Percentiles rank a stretch among this genome's conserved stretches.
phyloP scores from a whole-genome alignment of 306 rosid species.

The Ochetophila trinervis region DNA sequence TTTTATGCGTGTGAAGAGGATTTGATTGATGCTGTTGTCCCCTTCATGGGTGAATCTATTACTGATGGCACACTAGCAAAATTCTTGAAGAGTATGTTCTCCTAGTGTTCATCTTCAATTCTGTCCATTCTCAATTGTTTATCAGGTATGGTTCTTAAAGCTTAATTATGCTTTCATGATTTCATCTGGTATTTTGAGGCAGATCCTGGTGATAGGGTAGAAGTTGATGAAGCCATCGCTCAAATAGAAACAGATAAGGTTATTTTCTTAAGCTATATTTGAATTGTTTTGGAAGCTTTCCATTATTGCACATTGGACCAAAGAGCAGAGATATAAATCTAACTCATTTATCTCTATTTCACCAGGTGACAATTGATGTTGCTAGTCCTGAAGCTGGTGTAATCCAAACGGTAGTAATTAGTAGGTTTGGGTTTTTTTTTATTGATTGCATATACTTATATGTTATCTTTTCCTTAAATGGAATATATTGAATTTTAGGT shows the following conservation, averaged over 20 bases:
- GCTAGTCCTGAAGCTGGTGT: slow-evolving; percentile 78
- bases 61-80: slow-evolving; percentile 73
- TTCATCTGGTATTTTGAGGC: slow-evolving; percentile 31
- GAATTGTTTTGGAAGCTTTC: slow-evolving; percentile 19
- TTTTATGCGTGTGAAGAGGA: slow-evolving; percentile 50
- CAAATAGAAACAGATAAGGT: slow-evolving; percentile 91
- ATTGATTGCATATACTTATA: too few species aligned
- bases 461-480: too few species aligned
- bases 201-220: slow-evolving; percentile 75
- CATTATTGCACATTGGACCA: slow-evolving; percentile 9
- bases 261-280: slow-evolving; percentile 14
- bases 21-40: slow-evolving; percentile 69
- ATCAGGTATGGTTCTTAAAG: not conserved
- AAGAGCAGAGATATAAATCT: slow-evolving; percentile 6
- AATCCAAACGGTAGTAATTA: slow-evolving; percentile 52
- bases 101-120: not conserved
- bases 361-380: slow-evolving; percentile 82
- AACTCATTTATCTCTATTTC: slow-evolving; percentile 15
- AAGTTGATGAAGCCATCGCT: slow-evolving; percentile 76
- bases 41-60: slow-evolving; percentile 79
- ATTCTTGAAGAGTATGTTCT: slow-evolving; percentile 67
- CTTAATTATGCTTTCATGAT: slow-evolving; percentile 22
- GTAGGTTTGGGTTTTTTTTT: not conserved
- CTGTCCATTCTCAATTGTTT: slow-evolving; percentile 2
- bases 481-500: slow-evolving; percentile 6